Percentiles rank a stretch among this genome's conserved stretches.
These are phyloP conservation scores for Rubus idaeus DNA, from an alignment of 306 rosid species.

Conservation along the genomic window DNA sequence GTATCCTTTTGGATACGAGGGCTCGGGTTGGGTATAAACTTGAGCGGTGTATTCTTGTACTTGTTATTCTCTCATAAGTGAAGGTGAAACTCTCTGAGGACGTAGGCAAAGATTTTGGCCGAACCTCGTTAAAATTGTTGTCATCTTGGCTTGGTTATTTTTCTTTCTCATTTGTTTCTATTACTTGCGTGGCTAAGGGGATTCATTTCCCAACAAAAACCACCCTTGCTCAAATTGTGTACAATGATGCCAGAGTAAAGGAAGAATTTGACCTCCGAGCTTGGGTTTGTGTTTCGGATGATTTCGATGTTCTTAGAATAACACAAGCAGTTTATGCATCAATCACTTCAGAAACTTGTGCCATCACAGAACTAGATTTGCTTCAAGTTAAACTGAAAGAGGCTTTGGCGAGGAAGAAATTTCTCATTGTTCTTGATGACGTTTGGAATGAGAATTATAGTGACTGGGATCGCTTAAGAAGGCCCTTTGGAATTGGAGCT, in stretches of 20 bases:
- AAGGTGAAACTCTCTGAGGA: too few species aligned
- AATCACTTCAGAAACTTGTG: background rate
- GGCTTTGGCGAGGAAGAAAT: background rate
- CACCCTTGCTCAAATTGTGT: constrained; percentile 17
- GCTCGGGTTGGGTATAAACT: too few species aligned
- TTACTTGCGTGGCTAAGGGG: too few species aligned
- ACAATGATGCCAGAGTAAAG: background rate
- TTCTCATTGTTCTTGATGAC: constrained; percentile 18
- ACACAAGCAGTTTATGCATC: background rate
- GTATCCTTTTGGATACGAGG: too few species aligned
- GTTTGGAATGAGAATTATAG: constrained; percentile 13
- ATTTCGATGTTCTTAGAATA: constrained; percentile 3
- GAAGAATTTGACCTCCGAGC: background rate
- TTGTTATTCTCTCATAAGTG: too few species aligned
- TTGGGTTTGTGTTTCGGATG: constrained; percentile 13
- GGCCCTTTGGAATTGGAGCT: background rate
- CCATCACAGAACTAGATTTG: background rate
- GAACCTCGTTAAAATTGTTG: too few species aligned
- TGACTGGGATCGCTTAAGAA: background rate
- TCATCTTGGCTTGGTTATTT: too few species aligned
- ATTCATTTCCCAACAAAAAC: too few species aligned
- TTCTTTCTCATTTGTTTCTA: too few species aligned
- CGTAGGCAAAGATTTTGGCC: too few species aligned
- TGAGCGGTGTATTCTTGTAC: too few species aligned
- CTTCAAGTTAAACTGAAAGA: constrained; percentile 2